Evolutionary conservation across 805 yeast species (phyloP).

Genomic region (Lipomyces sp.): DNA sequence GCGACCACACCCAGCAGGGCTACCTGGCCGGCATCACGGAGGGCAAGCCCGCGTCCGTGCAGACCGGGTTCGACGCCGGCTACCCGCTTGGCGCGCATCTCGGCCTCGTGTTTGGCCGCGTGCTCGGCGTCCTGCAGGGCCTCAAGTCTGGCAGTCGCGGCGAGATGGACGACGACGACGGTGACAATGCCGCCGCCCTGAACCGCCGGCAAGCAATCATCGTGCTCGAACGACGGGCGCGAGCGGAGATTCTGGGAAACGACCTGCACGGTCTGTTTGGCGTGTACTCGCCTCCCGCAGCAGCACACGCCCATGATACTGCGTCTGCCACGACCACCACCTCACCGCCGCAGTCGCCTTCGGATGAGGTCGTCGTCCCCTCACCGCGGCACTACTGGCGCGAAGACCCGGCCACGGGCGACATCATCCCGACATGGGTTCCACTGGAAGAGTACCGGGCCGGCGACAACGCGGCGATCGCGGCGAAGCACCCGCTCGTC

Average conservation of each 20-base stretch:
- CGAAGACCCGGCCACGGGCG: background rate
- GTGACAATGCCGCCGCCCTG: background rate
- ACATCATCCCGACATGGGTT: constrained; percentile 2
- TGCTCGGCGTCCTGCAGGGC: constrained; percentile 55
- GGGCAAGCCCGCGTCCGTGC: constrained; percentile 67
- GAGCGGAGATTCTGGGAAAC: too few relatives aligned
- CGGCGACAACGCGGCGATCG: constrained; percentile 12
- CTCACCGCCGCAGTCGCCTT: too few relatives aligned
- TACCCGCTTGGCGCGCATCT: constrained; percentile 70
- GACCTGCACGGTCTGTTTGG: too few relatives aligned
- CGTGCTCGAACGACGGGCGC: too few relatives aligned
- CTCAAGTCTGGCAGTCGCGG: too few relatives aligned
- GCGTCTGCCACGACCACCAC: too few relatives aligned
- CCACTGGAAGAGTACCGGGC: background rate
- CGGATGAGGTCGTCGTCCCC: too few relatives aligned
- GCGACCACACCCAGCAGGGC: constrained; percentile 74
- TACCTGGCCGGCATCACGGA: constrained; percentile 73
- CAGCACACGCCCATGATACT: too few relatives aligned
- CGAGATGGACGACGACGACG: too few relatives aligned
- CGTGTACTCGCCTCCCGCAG: too few relatives aligned
- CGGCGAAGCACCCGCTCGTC: constrained; percentile 42
- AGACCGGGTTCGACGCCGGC: constrained; percentile 76
- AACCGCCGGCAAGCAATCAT: background rate
- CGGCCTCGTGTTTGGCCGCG: constrained; percentile 63
- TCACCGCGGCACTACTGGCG: constrained; percentile 3